Evolutionary conservation across 768 basidiomycete genomes (phyloP), one percentile per base, ranked within the genome.

Genomic region (Kwoniella pini): DNA sequence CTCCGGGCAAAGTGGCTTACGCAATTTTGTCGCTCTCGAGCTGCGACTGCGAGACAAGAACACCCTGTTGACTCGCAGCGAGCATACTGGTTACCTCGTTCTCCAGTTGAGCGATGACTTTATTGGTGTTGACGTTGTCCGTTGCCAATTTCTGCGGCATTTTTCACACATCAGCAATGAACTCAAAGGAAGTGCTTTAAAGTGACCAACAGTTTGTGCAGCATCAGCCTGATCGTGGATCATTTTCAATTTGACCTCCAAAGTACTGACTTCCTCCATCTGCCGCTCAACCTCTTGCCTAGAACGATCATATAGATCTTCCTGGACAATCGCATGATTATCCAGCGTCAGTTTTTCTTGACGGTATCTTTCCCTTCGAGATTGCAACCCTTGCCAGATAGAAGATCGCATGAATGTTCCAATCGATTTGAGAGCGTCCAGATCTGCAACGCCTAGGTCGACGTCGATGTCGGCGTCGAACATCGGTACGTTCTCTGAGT

Each of bases 271-370:
- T 64, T 92, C 89, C 69, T 90, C 87, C 57, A 89, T 88, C 62
- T 88, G 79, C 56, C 88, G 88, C 76, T 94, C 91, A 71, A 88
- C 89, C 62, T 89, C 86, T 54, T 86, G 79, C 0, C 83, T 84
- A 53, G 90, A 79, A 66, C 88, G 84, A 71, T 95, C 92, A 10
- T 91, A 83, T 62, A 90, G 88, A 66, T 94, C 85, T 62, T 93
- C 90, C 26, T 91, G 83, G 67, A 84, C 85, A 64, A 93, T 88
- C 43, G 85, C 83, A 63, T 90, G 88, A 62, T 85, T 89, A 79
- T 91, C 88, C 53, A 91, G 79, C 22, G 83, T 77, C 9, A 87
- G 87, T 26, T 86, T 83, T 64, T 89, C 86, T 31, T 82, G 82
- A 56, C 90, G 82, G 72, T 87, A 88, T 45, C 82, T 80, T 76